Percentiles rank a stretch among this genome's conserved stretches.
phyloP scores from a whole-genome alignment of 2,329 filamentous ascomycete genomes.

The Lachnellula occidentalis region DNA sequence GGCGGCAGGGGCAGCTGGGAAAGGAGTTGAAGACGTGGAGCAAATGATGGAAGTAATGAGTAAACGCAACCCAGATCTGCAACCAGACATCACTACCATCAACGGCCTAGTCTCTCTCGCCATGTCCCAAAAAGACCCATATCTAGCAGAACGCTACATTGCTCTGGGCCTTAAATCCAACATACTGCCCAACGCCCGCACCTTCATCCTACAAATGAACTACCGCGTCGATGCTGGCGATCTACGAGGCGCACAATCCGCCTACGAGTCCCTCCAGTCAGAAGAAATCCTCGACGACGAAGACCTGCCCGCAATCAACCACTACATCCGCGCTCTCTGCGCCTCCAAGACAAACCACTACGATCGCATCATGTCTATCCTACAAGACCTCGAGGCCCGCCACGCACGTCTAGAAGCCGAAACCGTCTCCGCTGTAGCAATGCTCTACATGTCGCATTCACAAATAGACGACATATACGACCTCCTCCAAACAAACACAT shows the following conservation, averaged over 20 bases:
- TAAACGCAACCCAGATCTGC: conserved; percentile 41
- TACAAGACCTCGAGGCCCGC: conserved; percentile 66
- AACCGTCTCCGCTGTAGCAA: conserved; percentile 68
- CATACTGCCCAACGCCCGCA: conserved; percentile 62
- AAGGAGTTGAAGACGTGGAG: conserved; percentile 64
- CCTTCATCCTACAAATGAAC: conserved; percentile 68
- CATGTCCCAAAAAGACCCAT: conserved; percentile 61
- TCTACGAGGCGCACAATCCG: conserved; percentile 60
- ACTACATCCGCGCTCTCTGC: conserved; percentile 66
- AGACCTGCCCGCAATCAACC: conserved; percentile 61
- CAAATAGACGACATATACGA: conserved; percentile 77
- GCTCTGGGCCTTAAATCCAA: conserved; percentile 59
- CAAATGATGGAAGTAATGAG: conserved; percentile 67
- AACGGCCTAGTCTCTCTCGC: conserved; percentile 72
- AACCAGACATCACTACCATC: conserved; percentile 65
- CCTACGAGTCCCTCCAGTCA: conserved; percentile 57
- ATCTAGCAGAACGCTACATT: conserved; percentile 69
- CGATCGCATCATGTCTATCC: conserved; percentile 65
- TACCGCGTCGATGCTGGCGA: conserved; percentile 71
- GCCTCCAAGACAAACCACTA: conserved; percentile 55
- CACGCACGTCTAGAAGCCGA: conserved; percentile 64
- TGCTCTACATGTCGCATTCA: conserved; percentile 68
- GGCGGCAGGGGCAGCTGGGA: conserved; percentile 64
- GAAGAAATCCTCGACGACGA: conserved; percentile 50
- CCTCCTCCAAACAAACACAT: conserved; percentile 69